phyloP scores from a whole-genome alignment of 1,139 yeast species.

The Suhomyces wounanorum region DNA sequence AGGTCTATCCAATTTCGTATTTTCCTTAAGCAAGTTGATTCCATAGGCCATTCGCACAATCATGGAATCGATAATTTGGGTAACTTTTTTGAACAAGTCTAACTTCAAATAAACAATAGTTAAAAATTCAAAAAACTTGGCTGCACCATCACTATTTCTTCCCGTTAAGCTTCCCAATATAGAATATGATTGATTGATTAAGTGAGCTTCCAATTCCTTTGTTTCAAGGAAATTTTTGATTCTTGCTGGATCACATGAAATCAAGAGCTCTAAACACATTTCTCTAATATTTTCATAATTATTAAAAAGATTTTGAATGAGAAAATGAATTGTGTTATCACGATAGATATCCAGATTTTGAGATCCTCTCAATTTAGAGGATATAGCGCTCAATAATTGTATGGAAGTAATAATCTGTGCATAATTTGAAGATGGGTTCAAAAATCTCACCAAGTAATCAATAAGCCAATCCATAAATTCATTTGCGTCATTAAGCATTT shows the following conservation, averaged over 20 bases:
- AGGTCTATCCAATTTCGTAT: slow-evolving; percentile 28
- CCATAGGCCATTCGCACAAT: slow-evolving; percentile 30
- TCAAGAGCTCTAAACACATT: slow-evolving; percentile 48
- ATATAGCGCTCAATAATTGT: slow-evolving; percentile 44
- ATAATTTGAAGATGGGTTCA: slow-evolving; percentile 72
- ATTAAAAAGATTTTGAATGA: slow-evolving; percentile 64
- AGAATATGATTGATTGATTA: slow-evolving; percentile 8
- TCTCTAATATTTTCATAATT: slow-evolving; percentile 77
- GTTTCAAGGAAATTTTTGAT: slow-evolving; percentile 1
- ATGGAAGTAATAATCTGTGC: slow-evolving; percentile 57
- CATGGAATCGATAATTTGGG: slow-evolving; percentile 34
- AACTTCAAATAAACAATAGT: slow-evolving; percentile 26
- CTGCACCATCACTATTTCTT: slow-evolving; percentile 81
- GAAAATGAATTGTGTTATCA: slow-evolving; percentile 40
- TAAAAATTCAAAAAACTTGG: slow-evolving; percentile 58
- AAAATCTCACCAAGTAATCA: slow-evolving; percentile 37
- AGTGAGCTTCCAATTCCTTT: slow-evolving; percentile 5
- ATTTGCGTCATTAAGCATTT: slow-evolving; percentile 29
- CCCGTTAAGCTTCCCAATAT: slow-evolving; percentile 53
- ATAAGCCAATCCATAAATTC: slow-evolving; percentile 49
- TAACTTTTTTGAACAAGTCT: slow-evolving; percentile 16
- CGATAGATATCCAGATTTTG: slow-evolving; percentile 37
- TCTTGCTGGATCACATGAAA: slow-evolving; percentile 32
- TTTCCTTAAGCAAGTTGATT: slow-evolving; percentile 25
- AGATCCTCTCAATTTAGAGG: slow-evolving; percentile 19